Conservation (phyloP, 495 filamentous ascomycete species). For the Podospora anserina region DNA sequence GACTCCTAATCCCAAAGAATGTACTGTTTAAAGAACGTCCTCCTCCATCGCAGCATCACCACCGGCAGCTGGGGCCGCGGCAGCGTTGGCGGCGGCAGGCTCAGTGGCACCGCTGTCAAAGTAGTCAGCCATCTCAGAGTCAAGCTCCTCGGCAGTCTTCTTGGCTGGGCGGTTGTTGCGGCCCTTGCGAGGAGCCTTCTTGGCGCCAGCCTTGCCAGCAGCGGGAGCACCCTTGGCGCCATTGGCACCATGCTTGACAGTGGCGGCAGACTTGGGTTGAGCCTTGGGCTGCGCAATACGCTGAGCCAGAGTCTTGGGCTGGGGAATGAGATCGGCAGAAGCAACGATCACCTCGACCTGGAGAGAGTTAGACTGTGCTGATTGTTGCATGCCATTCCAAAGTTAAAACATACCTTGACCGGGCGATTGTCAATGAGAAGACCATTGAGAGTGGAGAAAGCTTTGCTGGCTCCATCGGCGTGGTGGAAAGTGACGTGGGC, state of each 20-base stretch:
- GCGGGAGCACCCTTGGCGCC: slow-evolving; percentile 37
- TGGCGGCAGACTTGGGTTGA: slow-evolving; percentile 80
- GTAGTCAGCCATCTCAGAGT: slow-evolving; percentile 93
- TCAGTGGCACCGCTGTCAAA: slow-evolving; percentile 52
- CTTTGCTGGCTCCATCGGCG: slow-evolving; percentile 73
- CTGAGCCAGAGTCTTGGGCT: slow-evolving; percentile 75
- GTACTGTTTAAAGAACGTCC: slow-evolving; percentile 39
- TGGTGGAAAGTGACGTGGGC: slow-evolving; percentile 68
- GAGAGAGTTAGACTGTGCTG: slow-evolving; percentile 3
- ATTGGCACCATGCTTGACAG: slow-evolving; percentile 53
- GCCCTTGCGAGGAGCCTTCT: slow-evolving; percentile 45
- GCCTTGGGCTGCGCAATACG: slow-evolving; percentile 77
- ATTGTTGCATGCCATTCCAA: neutral
- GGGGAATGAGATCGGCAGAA: slow-evolving; percentile 61
- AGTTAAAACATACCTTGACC: slow-evolving; percentile 67
- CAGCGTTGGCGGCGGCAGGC: slow-evolving; percentile 45
- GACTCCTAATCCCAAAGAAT: neutral
- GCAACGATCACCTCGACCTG: slow-evolving; percentile 89
- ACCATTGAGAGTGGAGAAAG: slow-evolving; percentile 76
- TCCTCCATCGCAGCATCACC: slow-evolving; percentile 53
- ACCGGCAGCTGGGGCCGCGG: slow-evolving; percentile 28
- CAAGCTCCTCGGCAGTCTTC: slow-evolving; percentile 89
- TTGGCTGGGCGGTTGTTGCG: slow-evolving; percentile 66
- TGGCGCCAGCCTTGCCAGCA: slow-evolving; percentile 50
- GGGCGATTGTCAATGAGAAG: slow-evolving; percentile 83